Percentiles rank a stretch among this genome's conserved stretches.
Conservation (phyloP, 164 flowering plant genomes). For the Saururus chinensis region DNA sequence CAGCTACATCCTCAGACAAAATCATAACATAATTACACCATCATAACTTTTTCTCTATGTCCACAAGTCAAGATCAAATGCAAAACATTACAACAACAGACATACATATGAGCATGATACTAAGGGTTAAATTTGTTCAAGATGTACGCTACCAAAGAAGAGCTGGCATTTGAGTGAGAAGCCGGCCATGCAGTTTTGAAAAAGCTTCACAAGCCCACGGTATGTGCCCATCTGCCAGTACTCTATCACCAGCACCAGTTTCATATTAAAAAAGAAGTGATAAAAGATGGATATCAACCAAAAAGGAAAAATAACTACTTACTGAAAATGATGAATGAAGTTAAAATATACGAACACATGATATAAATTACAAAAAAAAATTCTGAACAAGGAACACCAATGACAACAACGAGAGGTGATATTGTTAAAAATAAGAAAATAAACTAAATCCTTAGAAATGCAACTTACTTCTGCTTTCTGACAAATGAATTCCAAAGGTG, state of each 20-base stretch:
- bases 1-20: too few species aligned
- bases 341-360: too few species aligned
- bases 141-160: not conserved
- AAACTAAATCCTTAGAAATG: not conserved
- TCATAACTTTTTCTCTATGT: not conserved
- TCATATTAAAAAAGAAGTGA: not conserved
- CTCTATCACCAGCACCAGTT: constrained; percentile 35
- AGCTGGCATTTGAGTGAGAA: not conserved
- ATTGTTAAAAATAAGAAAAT: too few species aligned
- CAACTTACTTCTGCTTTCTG: constrained; percentile 70
- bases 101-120: not conserved
- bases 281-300: not conserved
- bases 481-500: constrained; percentile 99
- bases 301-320: not conserved
- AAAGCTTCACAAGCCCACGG: constrained; percentile 99
- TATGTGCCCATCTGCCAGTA: constrained; percentile 91
- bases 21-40: too few species aligned
- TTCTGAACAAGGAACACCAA: not conserved
- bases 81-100: not conserved
- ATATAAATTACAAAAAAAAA: not conserved
- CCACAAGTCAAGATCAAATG: not conserved
- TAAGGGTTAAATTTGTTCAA: too few species aligned
- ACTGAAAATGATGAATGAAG: too few species aligned
- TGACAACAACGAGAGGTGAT: too few species aligned
- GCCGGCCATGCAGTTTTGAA: constrained; percentile 15